phyloP scores from a whole-genome alignment of 2,329 filamentous ascomycete genomes.

The Alternaria incomplexa region DNA sequence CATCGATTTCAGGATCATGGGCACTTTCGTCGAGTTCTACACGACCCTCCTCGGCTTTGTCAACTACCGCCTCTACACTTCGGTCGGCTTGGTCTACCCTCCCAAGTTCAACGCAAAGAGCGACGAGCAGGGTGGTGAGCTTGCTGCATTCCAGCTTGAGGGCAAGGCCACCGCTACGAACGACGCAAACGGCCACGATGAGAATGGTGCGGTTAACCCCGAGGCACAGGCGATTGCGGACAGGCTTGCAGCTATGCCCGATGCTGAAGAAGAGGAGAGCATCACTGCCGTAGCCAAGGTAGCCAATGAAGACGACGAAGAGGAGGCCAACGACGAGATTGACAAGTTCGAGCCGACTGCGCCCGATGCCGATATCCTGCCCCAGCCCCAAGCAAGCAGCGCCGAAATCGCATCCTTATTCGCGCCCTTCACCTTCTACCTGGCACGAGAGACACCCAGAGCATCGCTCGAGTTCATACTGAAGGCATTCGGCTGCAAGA shows the following conservation, averaged over 20 bases:
- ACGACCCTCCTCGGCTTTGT: slow-evolving; percentile 94
- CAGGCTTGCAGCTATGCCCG: slow-evolving; percentile 47
- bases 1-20: slow-evolving; percentile 99
- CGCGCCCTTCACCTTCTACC: slow-evolving; percentile 85
- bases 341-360: slow-evolving; percentile 91
- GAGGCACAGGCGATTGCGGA: slow-evolving; percentile 58
- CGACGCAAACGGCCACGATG: slow-evolving; percentile 33
- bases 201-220: slow-evolving; percentile 41
- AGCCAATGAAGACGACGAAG: slow-evolving; percentile 33
- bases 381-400: slow-evolving; percentile 74
- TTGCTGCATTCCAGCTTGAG: slow-evolving; percentile 90
- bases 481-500: slow-evolving; percentile 92
- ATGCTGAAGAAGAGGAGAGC: slow-evolving; percentile 51
- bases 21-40: slow-evolving; percentile 98
- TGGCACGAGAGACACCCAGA: slow-evolving; percentile 91
- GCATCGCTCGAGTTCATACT: slow-evolving; percentile 92
- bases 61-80: slow-evolving; percentile 93
- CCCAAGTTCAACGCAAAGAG: slow-evolving; percentile 88
- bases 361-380: slow-evolving; percentile 82
- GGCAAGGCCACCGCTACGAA: slow-evolving; percentile 63
- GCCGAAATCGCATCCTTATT: slow-evolving; percentile 79
- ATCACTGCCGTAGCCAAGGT: slow-evolving; percentile 13
- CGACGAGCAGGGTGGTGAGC: slow-evolving; percentile 87
- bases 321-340: slow-evolving; percentile 60
- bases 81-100: slow-evolving; percentile 89